Conservation (phyloP, 768 basidiomycete species). For the Tylopilus subfusipes region DNA sequence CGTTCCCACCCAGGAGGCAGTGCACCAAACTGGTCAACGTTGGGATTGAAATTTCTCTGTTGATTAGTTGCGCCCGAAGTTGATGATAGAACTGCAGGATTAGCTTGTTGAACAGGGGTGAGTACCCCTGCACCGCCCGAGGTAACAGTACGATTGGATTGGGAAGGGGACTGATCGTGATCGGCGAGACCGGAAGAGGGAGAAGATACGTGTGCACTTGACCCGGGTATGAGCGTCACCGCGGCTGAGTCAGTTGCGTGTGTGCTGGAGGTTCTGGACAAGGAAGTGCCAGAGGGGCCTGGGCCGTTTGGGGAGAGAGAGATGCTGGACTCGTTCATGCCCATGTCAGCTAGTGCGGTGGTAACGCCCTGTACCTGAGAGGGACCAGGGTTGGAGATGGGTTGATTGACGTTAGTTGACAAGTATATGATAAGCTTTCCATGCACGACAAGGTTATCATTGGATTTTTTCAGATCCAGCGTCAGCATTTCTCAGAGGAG, state of each 20-base stretch:
- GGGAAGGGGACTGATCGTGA: conserved; percentile 25
- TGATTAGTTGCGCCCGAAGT: conserved; percentile 44
- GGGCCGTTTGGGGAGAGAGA: conserved; percentile 51
- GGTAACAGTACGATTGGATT: conserved; percentile 36
- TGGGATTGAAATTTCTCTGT: conserved; percentile 88
- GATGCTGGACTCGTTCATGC: conserved; percentile 54
- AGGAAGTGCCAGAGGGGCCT: conserved; percentile 33
- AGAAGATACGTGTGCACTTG: conserved; percentile 32
- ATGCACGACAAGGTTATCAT: conserved; percentile 95
- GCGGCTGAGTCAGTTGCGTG: conserved; percentile 55
- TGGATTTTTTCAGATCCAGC: conserved; percentile 96
- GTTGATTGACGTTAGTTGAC: conserved; percentile 83
- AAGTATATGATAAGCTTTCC: conserved; percentile 97
- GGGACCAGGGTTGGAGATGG: conserved; percentile 81
- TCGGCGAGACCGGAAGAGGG: conserved; percentile 29
- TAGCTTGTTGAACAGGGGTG: conserved; percentile 18
- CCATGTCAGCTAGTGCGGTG: conserved; percentile 58
- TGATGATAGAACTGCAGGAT: conserved; percentile 25
- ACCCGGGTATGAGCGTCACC: conserved; percentile 40
- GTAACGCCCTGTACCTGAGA: conserved; percentile 61
- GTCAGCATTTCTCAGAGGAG: conserved; percentile 90
- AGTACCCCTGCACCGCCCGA: conserved; percentile 26
- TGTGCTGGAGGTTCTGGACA: conserved; percentile 66
- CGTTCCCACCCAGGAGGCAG: conserved; percentile 95
- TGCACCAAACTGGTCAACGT: conserved; percentile 90